These are phyloP conservation scores for Neoboletus brunneissimus DNA, from an alignment of 768 basidiomycete genomes.

Conservation along the genomic window DNA sequence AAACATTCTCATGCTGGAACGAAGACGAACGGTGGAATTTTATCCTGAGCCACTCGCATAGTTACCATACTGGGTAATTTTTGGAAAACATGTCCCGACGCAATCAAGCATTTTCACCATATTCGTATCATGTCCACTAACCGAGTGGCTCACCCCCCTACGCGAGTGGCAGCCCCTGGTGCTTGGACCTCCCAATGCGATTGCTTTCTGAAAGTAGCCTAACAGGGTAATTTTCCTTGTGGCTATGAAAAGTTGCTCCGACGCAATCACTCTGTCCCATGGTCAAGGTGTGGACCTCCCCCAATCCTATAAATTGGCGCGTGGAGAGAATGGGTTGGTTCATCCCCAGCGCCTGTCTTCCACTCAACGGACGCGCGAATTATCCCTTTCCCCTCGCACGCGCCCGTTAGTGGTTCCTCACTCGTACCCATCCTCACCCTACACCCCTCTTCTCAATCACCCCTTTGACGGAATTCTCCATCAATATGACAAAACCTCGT, in stretches of 20 bases:
- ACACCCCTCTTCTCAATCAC: not conserved
- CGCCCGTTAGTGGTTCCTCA: not conserved
- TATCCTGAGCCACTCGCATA: slow-evolving; percentile 11
- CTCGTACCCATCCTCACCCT: not conserved
- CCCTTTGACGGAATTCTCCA: not conserved
- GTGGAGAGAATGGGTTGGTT: not conserved
- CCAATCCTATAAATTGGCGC: slow-evolving; percentile 19
- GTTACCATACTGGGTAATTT: slow-evolving; percentile 8
- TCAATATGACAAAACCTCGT: not conserved
- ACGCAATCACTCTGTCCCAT: slow-evolving; percentile 27
- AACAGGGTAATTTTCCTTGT: slow-evolving; percentile 20
- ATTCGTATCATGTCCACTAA: slow-evolving; percentile 8
- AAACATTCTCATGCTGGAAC: not conserved
- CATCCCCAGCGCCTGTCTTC: slow-evolving; percentile 1
- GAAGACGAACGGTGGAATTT: not conserved
- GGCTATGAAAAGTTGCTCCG: slow-evolving; percentile 14
- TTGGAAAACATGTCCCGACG: slow-evolving; percentile 12
- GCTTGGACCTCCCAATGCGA: slow-evolving; percentile 17
- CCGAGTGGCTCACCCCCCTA: slow-evolving; percentile 25
- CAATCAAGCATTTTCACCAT: slow-evolving; percentile 22
- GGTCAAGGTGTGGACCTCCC: slow-evolving; percentile 13
- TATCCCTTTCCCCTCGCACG: not conserved
- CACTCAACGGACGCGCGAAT: not conserved
- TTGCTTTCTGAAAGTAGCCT: slow-evolving; percentile 20
- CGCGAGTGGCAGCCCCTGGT: slow-evolving; percentile 14